phyloP scores from a whole-genome alignment of 73 alveolate species.

The Symbiodinium natans region DNA sequence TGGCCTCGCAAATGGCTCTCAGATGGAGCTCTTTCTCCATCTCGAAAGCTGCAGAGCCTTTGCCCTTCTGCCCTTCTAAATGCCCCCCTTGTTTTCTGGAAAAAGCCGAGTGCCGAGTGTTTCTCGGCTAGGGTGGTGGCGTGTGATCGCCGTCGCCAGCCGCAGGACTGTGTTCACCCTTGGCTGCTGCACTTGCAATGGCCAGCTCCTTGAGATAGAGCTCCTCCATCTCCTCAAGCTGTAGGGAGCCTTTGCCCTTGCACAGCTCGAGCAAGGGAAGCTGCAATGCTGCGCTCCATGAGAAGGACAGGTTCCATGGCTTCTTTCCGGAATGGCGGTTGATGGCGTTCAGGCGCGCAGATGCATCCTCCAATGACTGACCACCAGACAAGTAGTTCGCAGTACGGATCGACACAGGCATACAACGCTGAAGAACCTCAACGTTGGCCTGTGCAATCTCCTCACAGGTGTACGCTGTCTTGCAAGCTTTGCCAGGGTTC shows the following conservation, averaged over 20 bases:
- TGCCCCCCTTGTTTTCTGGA: too few relatives aligned
- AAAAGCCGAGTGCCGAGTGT: too few relatives aligned
- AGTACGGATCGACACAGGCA: background rate
- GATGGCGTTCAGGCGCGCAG: background rate
- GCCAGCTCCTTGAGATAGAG: background rate
- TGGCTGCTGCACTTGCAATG: background rate
- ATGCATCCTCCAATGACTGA: background rate
- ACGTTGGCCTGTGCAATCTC: slow-evolving; percentile 1
- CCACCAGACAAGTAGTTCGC: background rate
- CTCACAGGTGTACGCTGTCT: background rate
- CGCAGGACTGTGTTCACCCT: background rate
- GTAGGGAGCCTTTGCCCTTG: background rate
- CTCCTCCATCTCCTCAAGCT: background rate
- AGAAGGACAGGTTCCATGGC: slow-evolving; percentile 13
- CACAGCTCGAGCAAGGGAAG: slow-evolving; percentile 6
- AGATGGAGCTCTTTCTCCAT: too few relatives aligned
- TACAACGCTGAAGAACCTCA: background rate
- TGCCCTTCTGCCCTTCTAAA: too few relatives aligned
- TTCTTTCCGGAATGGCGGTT: background rate
- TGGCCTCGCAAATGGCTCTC: too few relatives aligned
- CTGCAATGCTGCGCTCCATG: slow-evolving; percentile 25
- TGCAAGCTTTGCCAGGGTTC: background rate
- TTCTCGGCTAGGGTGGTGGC: background rate
- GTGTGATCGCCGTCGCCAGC: background rate
- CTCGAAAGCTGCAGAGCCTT: too few relatives aligned